Evolutionary conservation across 169 alveolate genomes (phyloP).

Genomic region (Miamiensis avidus): DNA sequence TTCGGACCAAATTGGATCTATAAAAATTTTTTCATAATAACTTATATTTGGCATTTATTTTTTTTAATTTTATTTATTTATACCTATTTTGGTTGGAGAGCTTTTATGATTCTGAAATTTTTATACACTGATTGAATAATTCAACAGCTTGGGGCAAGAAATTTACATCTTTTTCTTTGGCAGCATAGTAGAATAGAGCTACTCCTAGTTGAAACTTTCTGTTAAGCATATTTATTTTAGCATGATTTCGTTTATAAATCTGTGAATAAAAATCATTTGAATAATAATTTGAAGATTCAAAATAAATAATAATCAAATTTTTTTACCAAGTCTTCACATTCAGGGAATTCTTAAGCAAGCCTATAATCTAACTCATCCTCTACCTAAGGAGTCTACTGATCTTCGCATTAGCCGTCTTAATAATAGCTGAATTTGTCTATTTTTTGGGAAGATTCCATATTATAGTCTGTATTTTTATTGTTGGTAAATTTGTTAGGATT

Average conservation of each 20-base stretch:
- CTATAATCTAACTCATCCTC: slow-evolving; percentile 2
- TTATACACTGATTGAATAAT: slow-evolving; percentile 24
- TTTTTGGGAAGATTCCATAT: too few species aligned
- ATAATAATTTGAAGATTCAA: neutral
- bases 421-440: too few species aligned
- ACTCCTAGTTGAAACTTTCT: slow-evolving; percentile 42
- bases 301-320: neutral
- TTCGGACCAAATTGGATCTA: neutral
- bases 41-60: neutral
- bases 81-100: neutral
- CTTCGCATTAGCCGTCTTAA: too few species aligned
- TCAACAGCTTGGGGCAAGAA: slow-evolving; percentile 33
- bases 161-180: slow-evolving; percentile 17
- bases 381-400: neutral
- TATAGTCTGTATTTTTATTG: too few species aligned
- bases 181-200: slow-evolving; percentile 25
- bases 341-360: neutral
- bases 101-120: slow-evolving; percentile 2
- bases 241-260: neutral
- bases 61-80: slow-evolving; percentile 17
- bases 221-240: slow-evolving; percentile 3
- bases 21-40: neutral
- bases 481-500: too few species aligned
- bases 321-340: neutral
- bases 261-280: neutral